Base-by-base conservation (phyloP, 1,284 basidiomycete genomes). In the Cutaneotrichosporon cavernicola region DNA sequence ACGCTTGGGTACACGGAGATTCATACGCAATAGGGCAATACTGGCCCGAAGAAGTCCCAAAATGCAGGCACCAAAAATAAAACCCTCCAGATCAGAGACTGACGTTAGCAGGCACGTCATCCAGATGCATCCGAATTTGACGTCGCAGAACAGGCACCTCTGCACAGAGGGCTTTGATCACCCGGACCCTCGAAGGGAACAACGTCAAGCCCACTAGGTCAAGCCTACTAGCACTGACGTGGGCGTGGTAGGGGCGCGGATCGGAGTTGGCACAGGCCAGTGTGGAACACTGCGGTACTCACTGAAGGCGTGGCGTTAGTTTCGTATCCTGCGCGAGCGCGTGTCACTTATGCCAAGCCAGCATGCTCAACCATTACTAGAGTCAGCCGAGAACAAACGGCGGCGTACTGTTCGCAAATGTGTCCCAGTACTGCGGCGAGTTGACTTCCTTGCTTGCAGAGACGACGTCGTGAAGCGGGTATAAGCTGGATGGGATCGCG, bases 331-430 rank as follows among this genome's bases (percentile, higher is more conserved):
- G 36, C 36, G 36, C 36, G 9, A 10, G 36, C 36, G 36, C 36
- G 36, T 4, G 36, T 13, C 36, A 36, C 36, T 36, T 52, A 60
- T 3, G 58, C 36, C 16, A 16, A 34, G 30, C 50, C 50, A 1
- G 22, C 26, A 7, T 30, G 50, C 16, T 60, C 58, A 8, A 53
- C 34, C 50, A 60, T 53, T 7, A 43, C 58, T 60, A 14, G 7
- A 11, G 26, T 30, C 32, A 53, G 52, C 52, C 5, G 49, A 21
- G 22, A 10, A 26, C 9, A 46, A 16, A 16, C 7, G n/a, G 14
- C 43, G 13, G 71, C 72, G 66, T 56, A 75, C 76, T 70, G 64
- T 77, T 73, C 6, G 75, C 70, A 16, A 77, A 62, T 7, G 65
- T 70, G 58, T 76, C 70, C 76, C 76, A 77, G 55, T 68, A 77